Conservation (phyloP, 2,329 filamentous ascomycete genomes). For the Aspergillus sp. region DNA sequence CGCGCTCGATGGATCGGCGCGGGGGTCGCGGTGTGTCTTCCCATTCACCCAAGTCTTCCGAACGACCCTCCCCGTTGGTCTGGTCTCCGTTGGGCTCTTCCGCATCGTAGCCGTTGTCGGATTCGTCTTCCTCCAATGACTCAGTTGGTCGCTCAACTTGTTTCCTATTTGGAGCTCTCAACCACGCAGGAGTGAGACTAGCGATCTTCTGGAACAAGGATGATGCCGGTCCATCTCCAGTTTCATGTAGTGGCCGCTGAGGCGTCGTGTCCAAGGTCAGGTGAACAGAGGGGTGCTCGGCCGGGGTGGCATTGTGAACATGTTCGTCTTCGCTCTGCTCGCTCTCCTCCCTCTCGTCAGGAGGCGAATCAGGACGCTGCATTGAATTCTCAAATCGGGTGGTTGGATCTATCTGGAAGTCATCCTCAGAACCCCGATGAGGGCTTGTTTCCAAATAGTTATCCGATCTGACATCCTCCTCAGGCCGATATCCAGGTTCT, state of each 20-base stretch:
- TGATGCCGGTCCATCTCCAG: constrained; percentile 24
- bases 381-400: constrained; percentile 19
- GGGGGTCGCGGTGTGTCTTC: constrained; percentile 13
- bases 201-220: constrained; percentile 39
- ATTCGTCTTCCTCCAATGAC: constrained; percentile 11
- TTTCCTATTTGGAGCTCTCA: constrained; percentile 29
- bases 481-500: constrained; percentile 16
- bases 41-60: constrained; percentile 7
- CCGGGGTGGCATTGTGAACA: constrained; percentile 14
- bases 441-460: constrained; percentile 26
- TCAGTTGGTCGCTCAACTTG: constrained; percentile 14
- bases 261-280: constrained; percentile 23
- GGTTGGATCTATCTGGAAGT: constrained; percentile 24
- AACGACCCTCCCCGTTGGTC: constrained; percentile 11
- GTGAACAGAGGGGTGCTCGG: constrained; percentile 14
- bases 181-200: constrained; percentile 33
- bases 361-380: constrained; percentile 11
- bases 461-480: constrained; percentile 21
- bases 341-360: constrained; percentile 1
- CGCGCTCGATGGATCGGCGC: constrained; percentile 3
- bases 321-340: constrained; percentile 6
- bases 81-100: constrained; percentile 7
- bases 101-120: constrained; percentile 20
- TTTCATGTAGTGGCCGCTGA: constrained; percentile 13
- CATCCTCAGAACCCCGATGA: constrained; percentile 20